A percentile compares a stretch with the other conserved stretches of the same genome.
Conservation (phyloP, 768 basidiomycete species). For the Termitomyces sp. region DNA sequence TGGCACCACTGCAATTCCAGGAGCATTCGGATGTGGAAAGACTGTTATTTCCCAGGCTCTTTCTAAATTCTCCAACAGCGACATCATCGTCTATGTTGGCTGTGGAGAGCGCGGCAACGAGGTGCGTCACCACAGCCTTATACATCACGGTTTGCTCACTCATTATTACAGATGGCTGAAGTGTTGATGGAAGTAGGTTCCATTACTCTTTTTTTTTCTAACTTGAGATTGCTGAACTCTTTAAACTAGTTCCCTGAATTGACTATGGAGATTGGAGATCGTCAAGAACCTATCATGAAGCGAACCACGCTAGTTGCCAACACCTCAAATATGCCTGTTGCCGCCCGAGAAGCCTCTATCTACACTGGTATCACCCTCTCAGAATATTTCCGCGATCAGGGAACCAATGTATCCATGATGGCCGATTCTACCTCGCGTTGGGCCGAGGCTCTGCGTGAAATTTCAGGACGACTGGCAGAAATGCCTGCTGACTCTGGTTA, state of each 20-base stretch:
- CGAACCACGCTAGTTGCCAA: conserved; percentile 98
- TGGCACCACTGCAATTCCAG: conserved; percentile 95
- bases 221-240: not conserved
- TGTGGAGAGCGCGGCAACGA: conserved; percentile 99
- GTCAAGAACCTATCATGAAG: conserved; percentile 99
- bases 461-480: conserved; percentile 97
- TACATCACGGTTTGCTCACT: conserved; percentile 5
- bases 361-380: conserved; percentile 99
- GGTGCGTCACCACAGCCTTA: conserved; percentile 33
- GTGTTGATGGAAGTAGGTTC: conserved; percentile 88
- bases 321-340: conserved; percentile 99
- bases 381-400: conserved; percentile 99
- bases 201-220: not conserved
- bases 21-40: conserved; percentile 98
- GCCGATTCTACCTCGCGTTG: conserved; percentile 98
- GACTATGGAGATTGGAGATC: conserved; percentile 86
- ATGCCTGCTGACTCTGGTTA: conserved; percentile 99
- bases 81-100: conserved; percentile 98
- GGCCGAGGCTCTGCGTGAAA: conserved; percentile 99
- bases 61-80: conserved; percentile 98
- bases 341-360: conserved; percentile 98
- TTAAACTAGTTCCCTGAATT: conserved; percentile 74
- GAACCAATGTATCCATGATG: conserved; percentile 98
- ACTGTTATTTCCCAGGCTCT: conserved; percentile 98
- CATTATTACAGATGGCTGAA: conserved; percentile 79